Conservation (phyloP, 768 basidiomycete genomes). For the Podaxis carcinomalis region DNA sequence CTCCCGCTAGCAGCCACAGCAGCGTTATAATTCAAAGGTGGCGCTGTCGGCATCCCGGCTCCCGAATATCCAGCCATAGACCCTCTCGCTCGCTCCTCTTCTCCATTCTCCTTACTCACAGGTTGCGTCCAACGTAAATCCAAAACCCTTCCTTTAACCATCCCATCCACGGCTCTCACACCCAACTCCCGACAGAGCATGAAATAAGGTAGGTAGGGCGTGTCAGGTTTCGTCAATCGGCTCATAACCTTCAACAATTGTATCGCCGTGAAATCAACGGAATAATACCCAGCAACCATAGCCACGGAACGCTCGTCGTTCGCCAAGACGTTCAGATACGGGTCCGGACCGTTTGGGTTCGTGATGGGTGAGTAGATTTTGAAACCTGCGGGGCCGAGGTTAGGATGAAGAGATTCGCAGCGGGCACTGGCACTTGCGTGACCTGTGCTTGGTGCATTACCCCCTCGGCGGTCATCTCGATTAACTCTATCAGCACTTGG, state of each 20-base stretch:
- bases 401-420: conserved; percentile 50
- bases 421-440: conserved; percentile 32
- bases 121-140: conserved; percentile 77
- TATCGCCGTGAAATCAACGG: conserved; percentile 71
- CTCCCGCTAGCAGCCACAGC: conserved; percentile 10
- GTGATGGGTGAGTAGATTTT: conserved; percentile 50
- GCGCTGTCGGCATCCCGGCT: conserved; percentile 1
- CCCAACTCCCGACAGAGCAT: conserved; percentile 80
- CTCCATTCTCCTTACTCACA: conserved; percentile 50
- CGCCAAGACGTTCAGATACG: conserved; percentile 15
- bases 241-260: conserved; percentile 81
- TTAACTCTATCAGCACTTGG: conserved; percentile 2
- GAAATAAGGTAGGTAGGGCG: conserved; percentile 72
- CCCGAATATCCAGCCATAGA: conserved; percentile 10
- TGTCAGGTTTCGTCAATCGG: conserved; percentile 61
- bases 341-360: conserved; percentile 24
- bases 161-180: conserved; percentile 77
- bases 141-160: conserved; percentile 74
- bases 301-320: conserved; percentile 27
- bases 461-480: conserved; percentile 15
- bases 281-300: conserved; percentile 41
- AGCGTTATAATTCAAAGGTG: conserved; percentile 8
- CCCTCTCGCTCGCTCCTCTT: conserved; percentile 18
- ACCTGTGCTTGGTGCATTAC: conserved; percentile 20
- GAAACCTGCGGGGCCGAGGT: conserved; percentile 58